Evolutionary conservation across 2,329 filamentous ascomycete genomes (phyloP).

Genomic region (Emergomyces orientalis): DNA sequence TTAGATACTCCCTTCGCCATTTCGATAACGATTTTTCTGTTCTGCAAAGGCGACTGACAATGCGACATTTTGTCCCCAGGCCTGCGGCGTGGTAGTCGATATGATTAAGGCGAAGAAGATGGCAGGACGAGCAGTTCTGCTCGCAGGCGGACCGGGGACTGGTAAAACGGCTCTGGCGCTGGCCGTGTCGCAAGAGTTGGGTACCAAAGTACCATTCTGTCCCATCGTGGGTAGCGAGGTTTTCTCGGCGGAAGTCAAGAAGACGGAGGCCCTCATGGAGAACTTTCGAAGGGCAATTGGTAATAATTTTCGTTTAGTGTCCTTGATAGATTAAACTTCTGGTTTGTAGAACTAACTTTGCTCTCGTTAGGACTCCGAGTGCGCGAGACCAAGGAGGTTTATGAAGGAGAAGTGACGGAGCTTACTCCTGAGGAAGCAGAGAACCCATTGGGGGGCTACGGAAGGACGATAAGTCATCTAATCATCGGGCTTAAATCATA

Average conservation of each 20-base stretch:
- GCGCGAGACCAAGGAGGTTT: constrained; percentile 97
- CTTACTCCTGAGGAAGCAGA: constrained; percentile 96
- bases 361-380: constrained; percentile 60
- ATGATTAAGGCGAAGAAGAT: constrained; percentile 95
- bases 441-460: constrained; percentile 93
- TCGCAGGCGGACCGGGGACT: constrained; percentile 89
- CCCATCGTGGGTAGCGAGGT: constrained; percentile 97
- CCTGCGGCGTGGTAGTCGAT: constrained; percentile 91
- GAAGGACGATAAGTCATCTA: constrained; percentile 92
- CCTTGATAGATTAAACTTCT: not conserved
- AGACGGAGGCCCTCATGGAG: constrained; percentile 98
- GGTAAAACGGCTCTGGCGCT: constrained; percentile 95
- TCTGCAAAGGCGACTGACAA: not conserved
- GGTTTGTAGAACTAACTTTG: constrained; percentile 11
- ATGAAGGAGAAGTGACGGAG: constrained; percentile 97
- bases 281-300: constrained; percentile 97
- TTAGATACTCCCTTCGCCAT: not conserved
- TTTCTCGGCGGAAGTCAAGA: constrained; percentile 97
- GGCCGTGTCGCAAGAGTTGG: constrained; percentile 91
- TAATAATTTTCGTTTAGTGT: constrained; percentile 21
- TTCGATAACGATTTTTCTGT: constrained; percentile 12
- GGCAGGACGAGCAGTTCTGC: constrained; percentile 84
- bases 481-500: constrained; percentile 91
- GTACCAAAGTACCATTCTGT: constrained; percentile 96
- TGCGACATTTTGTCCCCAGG: constrained; percentile 43